Evolutionary conservation across 1,284 basidiomycete genomes (phyloP).

Genomic region (Quambalaria eucalypti): DNA sequence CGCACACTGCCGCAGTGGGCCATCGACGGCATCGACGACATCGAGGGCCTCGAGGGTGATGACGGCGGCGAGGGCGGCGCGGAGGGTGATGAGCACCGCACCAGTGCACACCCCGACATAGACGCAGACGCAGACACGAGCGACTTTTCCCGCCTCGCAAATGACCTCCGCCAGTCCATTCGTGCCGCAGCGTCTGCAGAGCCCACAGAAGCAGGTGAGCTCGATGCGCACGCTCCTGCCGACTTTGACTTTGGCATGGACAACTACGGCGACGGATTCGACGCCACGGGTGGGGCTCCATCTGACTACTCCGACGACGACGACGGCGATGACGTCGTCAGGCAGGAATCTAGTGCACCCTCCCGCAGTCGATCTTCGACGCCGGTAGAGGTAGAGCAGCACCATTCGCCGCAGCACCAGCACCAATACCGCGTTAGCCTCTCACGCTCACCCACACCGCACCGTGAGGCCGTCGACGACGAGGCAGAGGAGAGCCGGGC

Average conservation of each 20-base stretch:
- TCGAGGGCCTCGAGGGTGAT: not conserved
- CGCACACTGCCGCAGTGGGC: too few species aligned
- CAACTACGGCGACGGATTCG: not conserved
- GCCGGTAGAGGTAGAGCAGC: too few species aligned
- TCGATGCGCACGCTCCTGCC: not conserved
- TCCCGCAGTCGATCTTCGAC: too few species aligned
- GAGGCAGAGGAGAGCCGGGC: not conserved
- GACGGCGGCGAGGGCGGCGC: not conserved
- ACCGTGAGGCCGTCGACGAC: not conserved
- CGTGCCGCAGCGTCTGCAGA: too few species aligned
- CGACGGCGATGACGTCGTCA: not conserved
- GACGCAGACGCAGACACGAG: not conserved
- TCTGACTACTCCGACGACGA: not conserved
- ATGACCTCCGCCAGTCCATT: not conserved
- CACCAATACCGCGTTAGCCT: too few species aligned
- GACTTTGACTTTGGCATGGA: not conserved
- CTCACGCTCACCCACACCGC: too few species aligned
- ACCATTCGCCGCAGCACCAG: too few species aligned
- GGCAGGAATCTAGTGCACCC: too few species aligned
- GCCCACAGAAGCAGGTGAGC: too few species aligned
- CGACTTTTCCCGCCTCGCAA: not conserved
- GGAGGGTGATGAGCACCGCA: not conserved
- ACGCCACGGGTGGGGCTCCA: not conserved
- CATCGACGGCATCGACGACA: not conserved
- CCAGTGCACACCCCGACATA: not conserved